Percentiles rank a stretch among this genome's conserved stretches.
Conservation (phyloP, 108 stramenopile genomes). For the Seminavis robusta region DNA sequence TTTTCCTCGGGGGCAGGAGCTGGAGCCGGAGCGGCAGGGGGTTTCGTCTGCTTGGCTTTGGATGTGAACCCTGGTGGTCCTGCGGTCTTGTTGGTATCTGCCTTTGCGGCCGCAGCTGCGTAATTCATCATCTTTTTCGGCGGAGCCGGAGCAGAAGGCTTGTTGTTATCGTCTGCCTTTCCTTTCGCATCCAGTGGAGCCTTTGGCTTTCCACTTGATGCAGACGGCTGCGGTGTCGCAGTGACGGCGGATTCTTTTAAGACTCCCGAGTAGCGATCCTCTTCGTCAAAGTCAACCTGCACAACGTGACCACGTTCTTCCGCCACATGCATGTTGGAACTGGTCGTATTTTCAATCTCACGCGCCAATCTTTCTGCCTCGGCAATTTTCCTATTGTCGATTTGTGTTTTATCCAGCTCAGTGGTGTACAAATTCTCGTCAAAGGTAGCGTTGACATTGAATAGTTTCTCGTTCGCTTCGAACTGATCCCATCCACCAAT, state of each 20-base stretch:
- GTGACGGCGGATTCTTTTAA: slow-evolving; percentile 41
- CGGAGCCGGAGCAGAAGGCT: slow-evolving; percentile 4
- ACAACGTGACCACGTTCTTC: slow-evolving; percentile 90
- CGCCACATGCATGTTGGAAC: slow-evolving; percentile 84
- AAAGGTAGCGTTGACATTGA: slow-evolving; percentile 85
- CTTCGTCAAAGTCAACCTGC: slow-evolving; percentile 78
- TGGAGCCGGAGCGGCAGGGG: not conserved
- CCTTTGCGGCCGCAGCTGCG: slow-evolving; percentile 38
- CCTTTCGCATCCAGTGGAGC: slow-evolving; percentile 6
- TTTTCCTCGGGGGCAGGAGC: slow-evolving; percentile 3
- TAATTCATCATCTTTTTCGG: slow-evolving; percentile 31
- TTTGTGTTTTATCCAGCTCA: slow-evolving; percentile 62
- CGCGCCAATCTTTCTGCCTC: slow-evolving; percentile 86
- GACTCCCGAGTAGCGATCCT: slow-evolving; percentile 87
- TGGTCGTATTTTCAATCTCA: slow-evolving; percentile 81
- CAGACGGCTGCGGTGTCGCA: not conserved
- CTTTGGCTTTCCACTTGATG: not conserved
- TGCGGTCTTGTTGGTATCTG: slow-evolving; percentile 23
- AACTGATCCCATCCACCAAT: slow-evolving; percentile 92
- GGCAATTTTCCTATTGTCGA: slow-evolving; percentile 52
- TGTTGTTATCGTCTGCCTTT: slow-evolving; percentile 21
- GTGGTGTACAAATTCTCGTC: slow-evolving; percentile 98
- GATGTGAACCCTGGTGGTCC: slow-evolving; percentile 22
- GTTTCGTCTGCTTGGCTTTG: not conserved
- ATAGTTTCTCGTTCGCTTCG: slow-evolving; percentile 80